Conservation (phyloP, 106 monocot species). For the Posidonia australis region DNA sequence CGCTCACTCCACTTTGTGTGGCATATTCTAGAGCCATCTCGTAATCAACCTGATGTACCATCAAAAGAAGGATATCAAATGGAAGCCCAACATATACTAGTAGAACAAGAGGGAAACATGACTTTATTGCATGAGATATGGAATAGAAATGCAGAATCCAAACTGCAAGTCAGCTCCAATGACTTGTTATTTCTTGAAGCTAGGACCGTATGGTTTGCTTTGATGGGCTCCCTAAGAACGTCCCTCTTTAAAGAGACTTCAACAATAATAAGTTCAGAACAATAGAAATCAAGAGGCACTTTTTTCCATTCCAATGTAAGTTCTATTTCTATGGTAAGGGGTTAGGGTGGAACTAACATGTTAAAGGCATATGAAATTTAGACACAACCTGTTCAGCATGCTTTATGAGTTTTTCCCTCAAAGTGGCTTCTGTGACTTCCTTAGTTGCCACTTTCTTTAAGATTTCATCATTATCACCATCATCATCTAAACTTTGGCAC, state of each 20-base stretch:
- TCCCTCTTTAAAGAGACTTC: neutral
- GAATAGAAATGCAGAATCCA: neutral
- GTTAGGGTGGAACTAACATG: neutral
- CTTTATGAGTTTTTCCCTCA: conserved; percentile 23
- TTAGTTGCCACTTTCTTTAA: conserved; percentile 11
- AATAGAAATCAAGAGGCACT: neutral
- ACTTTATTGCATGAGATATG: neutral
- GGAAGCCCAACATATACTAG: neutral
- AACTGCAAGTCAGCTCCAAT: too few relatives aligned
- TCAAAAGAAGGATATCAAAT: neutral
- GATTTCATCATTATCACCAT: conserved; percentile 15
- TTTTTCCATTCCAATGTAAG: too few relatives aligned
- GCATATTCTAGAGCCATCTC: conserved; percentile 36
- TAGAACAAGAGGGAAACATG: neutral
- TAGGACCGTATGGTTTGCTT: neutral
- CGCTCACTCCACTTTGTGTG: conserved; percentile 22
- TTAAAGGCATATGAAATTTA: neutral
- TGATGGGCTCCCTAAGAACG: neutral
- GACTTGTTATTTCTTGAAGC: neutral
- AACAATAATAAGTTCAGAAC: neutral
- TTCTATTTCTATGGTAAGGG: neutral
- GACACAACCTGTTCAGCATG: conserved; percentile 24
- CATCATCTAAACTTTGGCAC: neutral
- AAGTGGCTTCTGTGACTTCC: conserved; percentile 23
- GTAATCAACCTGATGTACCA: conserved; percentile 19